Conservation (phyloP, 306 rosid species). For the Cucurbita ficifolia region DNA sequence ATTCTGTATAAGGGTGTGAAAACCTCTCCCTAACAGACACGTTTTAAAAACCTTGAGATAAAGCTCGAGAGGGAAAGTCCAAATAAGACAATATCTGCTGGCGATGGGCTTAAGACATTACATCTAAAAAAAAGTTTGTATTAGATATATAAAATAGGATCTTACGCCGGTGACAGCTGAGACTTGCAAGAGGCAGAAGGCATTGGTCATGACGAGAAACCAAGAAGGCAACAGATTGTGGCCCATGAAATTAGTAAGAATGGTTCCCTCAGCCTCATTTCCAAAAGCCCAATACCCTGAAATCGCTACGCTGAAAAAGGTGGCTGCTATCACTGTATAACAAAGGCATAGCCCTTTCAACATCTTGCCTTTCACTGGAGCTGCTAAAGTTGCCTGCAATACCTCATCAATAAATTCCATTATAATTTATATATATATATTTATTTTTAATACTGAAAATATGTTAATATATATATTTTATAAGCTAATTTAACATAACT, state of each 20-base stretch:
- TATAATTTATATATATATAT: too few species aligned
- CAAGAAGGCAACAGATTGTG: conserved; percentile 36
- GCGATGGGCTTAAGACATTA: too few species aligned
- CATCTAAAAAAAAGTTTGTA: too few species aligned
- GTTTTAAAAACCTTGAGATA: too few species aligned
- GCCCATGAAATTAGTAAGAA: conserved; percentile 40
- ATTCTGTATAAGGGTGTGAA: too few species aligned
- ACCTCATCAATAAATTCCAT: too few species aligned
- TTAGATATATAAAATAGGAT: neutral
- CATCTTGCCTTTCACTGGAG: conserved; percentile 78
- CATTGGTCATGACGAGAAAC: conserved; percentile 58
- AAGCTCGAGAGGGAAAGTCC: too few species aligned
- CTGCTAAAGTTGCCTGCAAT: conserved; percentile 61
- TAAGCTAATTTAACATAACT: too few species aligned
- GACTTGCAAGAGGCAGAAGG: conserved; percentile 36
- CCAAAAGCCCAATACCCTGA: conserved; percentile 94
- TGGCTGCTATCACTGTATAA: conserved; percentile 34
- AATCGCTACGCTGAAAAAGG: conserved; percentile 41
- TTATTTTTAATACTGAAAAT: too few species aligned
- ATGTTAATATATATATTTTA: too few species aligned
- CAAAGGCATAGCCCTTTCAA: conserved; percentile 64
- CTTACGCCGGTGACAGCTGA: conserved; percentile 51
- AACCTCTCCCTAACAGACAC: too few species aligned
- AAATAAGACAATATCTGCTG: too few species aligned
- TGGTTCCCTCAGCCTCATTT: conserved; percentile 28